Evolutionary conservation across 2,329 filamentous ascomycete genomes (phyloP).

Genomic region (Exophiala viscosa): DNA sequence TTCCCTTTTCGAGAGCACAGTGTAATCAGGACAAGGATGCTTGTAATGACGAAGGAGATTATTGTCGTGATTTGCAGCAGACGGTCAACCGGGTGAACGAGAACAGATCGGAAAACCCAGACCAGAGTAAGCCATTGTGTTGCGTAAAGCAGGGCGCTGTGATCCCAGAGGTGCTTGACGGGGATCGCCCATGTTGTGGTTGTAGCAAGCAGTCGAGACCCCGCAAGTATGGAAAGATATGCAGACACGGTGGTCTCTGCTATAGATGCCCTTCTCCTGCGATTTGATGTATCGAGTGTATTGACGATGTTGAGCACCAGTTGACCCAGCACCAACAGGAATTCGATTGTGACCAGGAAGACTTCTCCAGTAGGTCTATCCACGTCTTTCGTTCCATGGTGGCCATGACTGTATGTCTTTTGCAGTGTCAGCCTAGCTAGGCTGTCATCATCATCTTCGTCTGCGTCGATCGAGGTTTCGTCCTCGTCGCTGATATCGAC

Average conservation of each 20-base stretch:
- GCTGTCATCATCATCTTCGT: conserved; percentile 54
- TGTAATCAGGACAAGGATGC: conserved; percentile 70
- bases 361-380: conserved; percentile 73
- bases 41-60: conserved; percentile 69
- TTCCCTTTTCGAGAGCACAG: conserved; percentile 87
- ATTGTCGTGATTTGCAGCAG: conserved; percentile 63
- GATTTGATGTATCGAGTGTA: conserved; percentile 34
- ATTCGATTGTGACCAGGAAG: conserved; percentile 68
- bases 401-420: conserved; percentile 49
- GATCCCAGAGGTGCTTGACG: conserved; percentile 80
- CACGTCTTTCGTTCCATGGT: conserved; percentile 59
- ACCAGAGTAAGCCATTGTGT: conserved; percentile 75
- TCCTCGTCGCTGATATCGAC: conserved; percentile 55
- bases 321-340: conserved; percentile 68
- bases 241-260: conserved; percentile 71
- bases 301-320: conserved; percentile 61
- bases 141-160: conserved; percentile 80
- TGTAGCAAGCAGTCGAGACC: conserved; percentile 65
- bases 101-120: conserved; percentile 75
- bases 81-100: conserved; percentile 70
- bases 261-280: conserved; percentile 9
- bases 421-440: conserved; percentile 50
- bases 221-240: conserved; percentile 72
- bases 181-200: conserved; percentile 59
- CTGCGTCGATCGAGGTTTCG: conserved; percentile 34